Evolutionary conservation across 345 rosid species (phyloP).

Genomic region (Psidium friedrichsthalianum): DNA sequence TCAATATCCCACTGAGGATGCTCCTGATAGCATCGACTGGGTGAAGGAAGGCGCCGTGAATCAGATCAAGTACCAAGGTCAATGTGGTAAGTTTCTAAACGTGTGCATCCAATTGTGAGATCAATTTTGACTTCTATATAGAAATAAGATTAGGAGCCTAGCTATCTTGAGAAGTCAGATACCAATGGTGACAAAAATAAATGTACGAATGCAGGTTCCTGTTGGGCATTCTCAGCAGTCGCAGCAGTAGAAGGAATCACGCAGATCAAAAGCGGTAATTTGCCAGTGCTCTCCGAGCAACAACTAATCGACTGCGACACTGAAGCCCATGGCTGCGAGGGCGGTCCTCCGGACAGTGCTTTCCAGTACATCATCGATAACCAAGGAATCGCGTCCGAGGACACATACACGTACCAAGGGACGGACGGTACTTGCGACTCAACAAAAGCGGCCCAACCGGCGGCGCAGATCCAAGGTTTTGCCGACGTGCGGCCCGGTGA

Average conservation of each 20-base stretch:
- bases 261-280: slow-evolving; percentile 2
- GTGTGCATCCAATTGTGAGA: not conserved
- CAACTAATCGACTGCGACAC: not conserved
- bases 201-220: not conserved
- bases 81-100: not conserved
- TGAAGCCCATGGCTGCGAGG: not conserved
- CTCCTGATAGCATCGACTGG: not conserved
- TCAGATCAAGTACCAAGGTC: not conserved
- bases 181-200: not conserved
- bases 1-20: not conserved
- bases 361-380: not conserved
- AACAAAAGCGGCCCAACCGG: not conserved
- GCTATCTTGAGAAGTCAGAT: not conserved
- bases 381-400: not conserved
- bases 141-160: not conserved
- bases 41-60: not conserved
- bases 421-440: not conserved
- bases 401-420: not conserved
- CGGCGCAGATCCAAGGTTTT: not conserved
- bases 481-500: not conserved
- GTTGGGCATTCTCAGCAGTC: slow-evolving; percentile 5
- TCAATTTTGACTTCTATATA: not conserved
- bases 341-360: not conserved
- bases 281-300: not conserved
- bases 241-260: slow-evolving; percentile 2